A percentile compares a stretch with the other conserved stretches of the same genome.
Conservation (phyloP, 495 filamentous ascomycete genomes). For the Penicillium riverlandense region DNA sequence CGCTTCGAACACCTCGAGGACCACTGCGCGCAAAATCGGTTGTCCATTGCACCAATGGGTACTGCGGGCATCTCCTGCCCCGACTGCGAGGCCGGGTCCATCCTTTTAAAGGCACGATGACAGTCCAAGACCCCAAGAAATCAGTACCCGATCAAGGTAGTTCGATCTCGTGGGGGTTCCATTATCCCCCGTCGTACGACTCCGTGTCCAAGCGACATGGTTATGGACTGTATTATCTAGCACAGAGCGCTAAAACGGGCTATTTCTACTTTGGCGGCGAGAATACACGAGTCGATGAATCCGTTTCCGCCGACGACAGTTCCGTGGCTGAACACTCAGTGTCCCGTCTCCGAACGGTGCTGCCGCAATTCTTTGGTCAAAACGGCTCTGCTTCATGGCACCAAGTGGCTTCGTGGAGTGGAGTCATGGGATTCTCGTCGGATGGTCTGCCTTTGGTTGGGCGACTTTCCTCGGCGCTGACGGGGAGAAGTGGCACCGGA, state of each 20-base stretch:
- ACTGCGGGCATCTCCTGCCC: slow-evolving; percentile 68
- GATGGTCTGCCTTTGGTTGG: slow-evolving; percentile 70
- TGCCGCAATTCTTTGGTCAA: slow-evolving; percentile 37
- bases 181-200: slow-evolving; percentile 18
- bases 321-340: slow-evolving; percentile 31
- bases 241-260: slow-evolving; percentile 50
- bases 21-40: slow-evolving; percentile 48
- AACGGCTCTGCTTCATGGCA: slow-evolving; percentile 8
- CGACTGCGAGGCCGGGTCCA: slow-evolving; percentile 61
- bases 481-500: slow-evolving; percentile 26
- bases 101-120: slow-evolving; percentile 72
- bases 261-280: slow-evolving; percentile 45
- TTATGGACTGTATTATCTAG: slow-evolving; percentile 69
- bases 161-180: slow-evolving; percentile 27
- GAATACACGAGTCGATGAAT: slow-evolving; percentile 57
- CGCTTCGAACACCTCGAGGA: slow-evolving; percentile 59
- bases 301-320: slow-evolving; percentile 44
- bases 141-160: slow-evolving; percentile 18
- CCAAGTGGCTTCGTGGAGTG: slow-evolving; percentile 63
- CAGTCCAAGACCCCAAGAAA: slow-evolving; percentile 50
- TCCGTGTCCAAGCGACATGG: slow-evolving; percentile 27
- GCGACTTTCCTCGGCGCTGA: slow-evolving; percentile 44
- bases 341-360: slow-evolving; percentile 17
- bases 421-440: slow-evolving; percentile 71
- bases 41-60: slow-evolving; percentile 71